Evolutionary conservation across 352 stramenopile species (phyloP).

Genomic region (Globisporangium spiculum): DNA sequence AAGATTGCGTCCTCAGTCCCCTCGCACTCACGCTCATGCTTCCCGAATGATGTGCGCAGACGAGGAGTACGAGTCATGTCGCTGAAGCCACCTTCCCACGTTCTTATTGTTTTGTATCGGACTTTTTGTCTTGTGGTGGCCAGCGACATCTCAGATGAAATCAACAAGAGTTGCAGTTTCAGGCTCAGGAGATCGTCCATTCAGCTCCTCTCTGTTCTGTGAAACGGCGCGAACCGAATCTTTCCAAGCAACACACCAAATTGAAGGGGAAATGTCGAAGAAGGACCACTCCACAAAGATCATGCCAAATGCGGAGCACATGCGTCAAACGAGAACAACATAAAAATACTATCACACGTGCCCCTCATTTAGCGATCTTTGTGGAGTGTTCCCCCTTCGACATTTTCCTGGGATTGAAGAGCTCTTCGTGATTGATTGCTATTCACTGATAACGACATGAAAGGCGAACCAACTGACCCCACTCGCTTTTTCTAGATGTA

Average conservation of each 20-base stretch:
- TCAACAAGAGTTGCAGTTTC: not conserved
- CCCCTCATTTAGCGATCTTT: no score
- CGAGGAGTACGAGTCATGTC: not conserved
- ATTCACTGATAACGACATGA: not conserved
- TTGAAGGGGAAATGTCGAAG: no score
- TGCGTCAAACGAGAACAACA: no score
- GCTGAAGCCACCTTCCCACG: not conserved
- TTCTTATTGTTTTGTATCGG: not conserved
- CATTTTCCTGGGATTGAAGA: not conserved
- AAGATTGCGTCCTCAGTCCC: not conserved
- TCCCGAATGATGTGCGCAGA: not conserved
- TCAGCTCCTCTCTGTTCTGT: not conserved
- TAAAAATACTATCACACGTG: no score
- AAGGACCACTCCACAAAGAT: no score
- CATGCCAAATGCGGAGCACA: no score
- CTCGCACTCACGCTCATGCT: not conserved
- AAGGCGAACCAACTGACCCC: not conserved
- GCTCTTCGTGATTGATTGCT: not conserved
- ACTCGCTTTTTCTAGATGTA: not conserved
- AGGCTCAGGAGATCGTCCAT: not conserved
- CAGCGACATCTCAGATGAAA: not conserved
- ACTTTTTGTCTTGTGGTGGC: not conserved
- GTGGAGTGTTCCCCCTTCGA: no score
- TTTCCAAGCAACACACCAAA: not conserved
- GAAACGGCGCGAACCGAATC: constrained; percentile 6